phyloP scores from a whole-genome alignment of 768 basidiomycete genomes.

The Agaricus subrufescens region DNA sequence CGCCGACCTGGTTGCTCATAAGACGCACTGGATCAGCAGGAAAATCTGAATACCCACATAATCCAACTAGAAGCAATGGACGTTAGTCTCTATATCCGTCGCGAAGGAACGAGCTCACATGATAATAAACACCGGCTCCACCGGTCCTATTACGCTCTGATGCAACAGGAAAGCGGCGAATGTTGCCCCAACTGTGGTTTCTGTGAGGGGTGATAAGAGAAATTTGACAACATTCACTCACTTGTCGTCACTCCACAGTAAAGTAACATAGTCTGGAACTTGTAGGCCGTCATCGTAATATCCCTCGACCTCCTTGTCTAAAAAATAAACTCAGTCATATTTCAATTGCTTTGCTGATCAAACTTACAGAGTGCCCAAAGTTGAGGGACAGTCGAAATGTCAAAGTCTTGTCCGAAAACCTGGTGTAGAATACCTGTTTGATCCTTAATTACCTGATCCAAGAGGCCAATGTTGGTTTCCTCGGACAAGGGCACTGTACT shows the following conservation, averaged over 20 bases:
- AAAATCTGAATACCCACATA: conserved; percentile 26
- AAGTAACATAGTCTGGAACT: conserved; percentile 59
- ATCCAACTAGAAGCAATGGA: conserved; percentile 31
- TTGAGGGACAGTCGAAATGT: conserved; percentile 53
- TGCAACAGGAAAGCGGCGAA: conserved; percentile 53
- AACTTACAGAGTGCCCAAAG: conserved; percentile 55
- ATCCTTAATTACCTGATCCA: conserved; percentile 52
- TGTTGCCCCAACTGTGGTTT: conserved; percentile 55
- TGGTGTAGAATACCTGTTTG: conserved; percentile 56
- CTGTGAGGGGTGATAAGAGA: neutral
- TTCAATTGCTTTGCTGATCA: neutral
- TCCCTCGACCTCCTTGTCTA: conserved; percentile 59
- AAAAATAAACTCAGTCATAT: neutral
- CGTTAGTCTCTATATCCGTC: neutral
- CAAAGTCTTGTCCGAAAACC: conserved; percentile 42
- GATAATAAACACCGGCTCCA: conserved; percentile 70
- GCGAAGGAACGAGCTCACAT: conserved; percentile 30
- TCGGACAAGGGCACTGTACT: conserved; percentile 47
- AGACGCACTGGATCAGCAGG: neutral
- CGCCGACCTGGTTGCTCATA: conserved; percentile 45
- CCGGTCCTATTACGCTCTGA: conserved; percentile 57
- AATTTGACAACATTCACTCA: conserved; percentile 19
- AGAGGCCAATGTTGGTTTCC: conserved; percentile 41
- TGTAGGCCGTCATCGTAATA: conserved; percentile 61
- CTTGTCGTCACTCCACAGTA: conserved; percentile 76